Base-by-base conservation (phyloP, 1,284 basidiomycete species). In the Marasmius tenuissimus region DNA sequence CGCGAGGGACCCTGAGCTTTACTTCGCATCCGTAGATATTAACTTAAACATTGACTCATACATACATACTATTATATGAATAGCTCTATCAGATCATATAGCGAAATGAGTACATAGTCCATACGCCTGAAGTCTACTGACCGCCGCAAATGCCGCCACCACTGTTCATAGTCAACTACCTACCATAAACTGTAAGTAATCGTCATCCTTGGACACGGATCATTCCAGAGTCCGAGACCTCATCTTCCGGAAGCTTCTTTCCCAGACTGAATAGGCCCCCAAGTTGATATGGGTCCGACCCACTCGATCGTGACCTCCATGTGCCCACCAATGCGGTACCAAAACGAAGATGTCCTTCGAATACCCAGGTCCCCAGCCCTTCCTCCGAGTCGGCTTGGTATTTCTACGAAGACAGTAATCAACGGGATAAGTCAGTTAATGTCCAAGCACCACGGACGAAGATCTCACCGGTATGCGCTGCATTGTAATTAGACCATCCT, bases 191-290 rank as follows among this genome's bases (percentile, higher is more conserved):
- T 27, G 27, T 27, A 27, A 27, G 27, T 27, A 27, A 27, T 27
- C 4, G 27, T 27, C 27, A 27, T 27, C 27, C 27, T 27, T 2
- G 27, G 27, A 4, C 27, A 27, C 27, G 27, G 27, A 27, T 27
- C 27, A 27, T 27, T 27, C 27, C 4, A 27, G 27, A 27, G 27
- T 27, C 27, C 27, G 27, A 4, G 27, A 27, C 4, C 27, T 27
- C 27, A 4, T 27, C 27, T 4, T 4, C 4, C 16, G 45, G 20
- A 47, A n/a, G 45, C 48, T 66, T 67, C 68, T 79, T 84, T 55
- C 71, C 75, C 73, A 87, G 72, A 68, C 84, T 84, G 72, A 86
- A 86, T 61, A 86, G 79, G n/a, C 85, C 84, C 20, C 74, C 71
- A 54, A 81, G 63, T 59, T 67, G 71, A 64, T 67, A 63, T 10